These are phyloP conservation scores for Lanmaoa pseudosensibilis DNA, from an alignment of 768 basidiomycete species.

Conservation along the genomic window DNA sequence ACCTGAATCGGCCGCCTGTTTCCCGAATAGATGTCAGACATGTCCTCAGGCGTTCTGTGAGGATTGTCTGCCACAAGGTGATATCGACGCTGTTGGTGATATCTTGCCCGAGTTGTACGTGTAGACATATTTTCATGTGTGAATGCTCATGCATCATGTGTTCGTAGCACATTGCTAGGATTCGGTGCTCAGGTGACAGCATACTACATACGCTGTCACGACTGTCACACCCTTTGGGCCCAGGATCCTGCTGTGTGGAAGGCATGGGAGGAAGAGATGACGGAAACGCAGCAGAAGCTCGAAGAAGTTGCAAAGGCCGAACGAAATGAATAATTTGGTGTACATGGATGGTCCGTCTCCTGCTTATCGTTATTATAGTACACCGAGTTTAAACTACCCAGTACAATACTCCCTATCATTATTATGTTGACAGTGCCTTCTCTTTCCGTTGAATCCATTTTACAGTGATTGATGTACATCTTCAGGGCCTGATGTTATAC, in stretches of 20 bases:
- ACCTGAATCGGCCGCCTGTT: neutral
- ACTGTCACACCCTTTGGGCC: conserved; percentile 42
- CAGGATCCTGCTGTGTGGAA: conserved; percentile 37
- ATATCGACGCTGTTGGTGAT: conserved; percentile 54
- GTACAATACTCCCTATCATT: neutral
- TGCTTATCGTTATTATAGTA: neutral
- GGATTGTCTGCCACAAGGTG: conserved; percentile 54
- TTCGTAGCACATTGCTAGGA: conserved; percentile 40
- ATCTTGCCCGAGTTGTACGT: conserved; percentile 58
- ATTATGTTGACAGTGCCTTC: neutral
- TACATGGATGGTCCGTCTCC: neutral
- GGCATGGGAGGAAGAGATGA: conserved; percentile 47
- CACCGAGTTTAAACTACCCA: neutral
- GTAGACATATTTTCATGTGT: neutral
- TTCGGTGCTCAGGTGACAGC: conserved; percentile 38
- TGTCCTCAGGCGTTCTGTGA: conserved; percentile 62
- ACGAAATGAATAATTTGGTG: neutral
- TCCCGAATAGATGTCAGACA: conserved; percentile 48
- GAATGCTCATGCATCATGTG: conserved; percentile 11
- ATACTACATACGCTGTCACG: conserved; percentile 52
- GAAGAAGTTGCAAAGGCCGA: conserved; percentile 5
- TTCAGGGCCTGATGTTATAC: neutral
- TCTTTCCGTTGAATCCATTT: neutral
- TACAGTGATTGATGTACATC: neutral
- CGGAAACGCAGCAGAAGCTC: conserved; percentile 38